phyloP scores from a whole-genome alignment of 179 eudicot genomes.

The Patellifolia procumbens region DNA sequence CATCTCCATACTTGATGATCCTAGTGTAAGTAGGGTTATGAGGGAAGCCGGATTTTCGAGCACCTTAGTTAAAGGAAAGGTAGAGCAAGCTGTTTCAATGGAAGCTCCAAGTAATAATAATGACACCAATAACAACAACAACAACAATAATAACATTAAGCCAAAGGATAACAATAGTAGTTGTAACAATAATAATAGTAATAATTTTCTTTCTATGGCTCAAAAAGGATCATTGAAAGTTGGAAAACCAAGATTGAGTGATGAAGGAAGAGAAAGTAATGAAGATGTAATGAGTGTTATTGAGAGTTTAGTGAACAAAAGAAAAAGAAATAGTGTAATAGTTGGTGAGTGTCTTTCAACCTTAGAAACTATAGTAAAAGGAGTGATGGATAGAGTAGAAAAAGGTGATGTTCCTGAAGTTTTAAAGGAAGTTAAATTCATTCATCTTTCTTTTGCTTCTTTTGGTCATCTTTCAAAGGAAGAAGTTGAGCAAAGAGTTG shows the following conservation, averaged over 20 bases:
- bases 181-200: neutral
- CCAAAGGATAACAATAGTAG: conserved; percentile 24
- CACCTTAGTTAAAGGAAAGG: conserved; percentile 45
- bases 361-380: conserved; percentile 46
- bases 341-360: conserved; percentile 54
- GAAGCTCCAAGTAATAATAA: conserved; percentile 3
- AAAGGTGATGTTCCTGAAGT: conserved; percentile 53
- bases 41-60: conserved; percentile 60
- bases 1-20: conserved; percentile 40
- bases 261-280: conserved; percentile 8
- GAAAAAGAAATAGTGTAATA: conserved; percentile 42
- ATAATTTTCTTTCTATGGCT: conserved; percentile 10
- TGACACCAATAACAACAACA: neutral
- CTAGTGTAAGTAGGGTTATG: conserved; percentile 69
- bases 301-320: conserved; percentile 37
- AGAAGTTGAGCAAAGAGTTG: conserved; percentile 57
- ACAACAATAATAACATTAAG: conserved; percentile 13
- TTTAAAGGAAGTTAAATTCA: conserved; percentile 49
- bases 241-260: conserved; percentile 6
- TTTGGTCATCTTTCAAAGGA: conserved; percentile 46
- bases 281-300: conserved; percentile 54
- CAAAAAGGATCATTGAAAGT: conserved; percentile 11
- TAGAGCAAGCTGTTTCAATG: conserved; percentile 39
- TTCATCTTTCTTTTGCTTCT: conserved; percentile 48
- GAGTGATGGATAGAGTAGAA: conserved; percentile 55